Percentiles rank a stretch among this genome's conserved stretches.
These are phyloP conservation scores for Nymphaea colorata DNA, from an alignment of 164 flowering plant species.

Conservation along the genomic window DNA sequence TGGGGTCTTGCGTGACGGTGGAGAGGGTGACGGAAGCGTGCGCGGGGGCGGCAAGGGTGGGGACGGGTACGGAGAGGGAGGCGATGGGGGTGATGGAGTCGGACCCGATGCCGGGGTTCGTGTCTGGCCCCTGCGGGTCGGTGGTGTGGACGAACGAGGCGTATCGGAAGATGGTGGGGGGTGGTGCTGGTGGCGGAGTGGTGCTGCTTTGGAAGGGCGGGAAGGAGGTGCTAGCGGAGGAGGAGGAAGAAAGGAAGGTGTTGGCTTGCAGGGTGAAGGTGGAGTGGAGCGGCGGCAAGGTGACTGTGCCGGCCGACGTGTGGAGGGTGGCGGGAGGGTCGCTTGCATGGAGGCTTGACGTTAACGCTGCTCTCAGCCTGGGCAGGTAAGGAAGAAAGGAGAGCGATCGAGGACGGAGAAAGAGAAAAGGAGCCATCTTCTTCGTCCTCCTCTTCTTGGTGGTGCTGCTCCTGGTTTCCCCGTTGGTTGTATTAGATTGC, in stretches of 20 bases:
- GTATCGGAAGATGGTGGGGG: constrained; percentile 35
- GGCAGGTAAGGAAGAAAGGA: constrained; percentile 27
- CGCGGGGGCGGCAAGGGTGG: constrained; percentile 19
- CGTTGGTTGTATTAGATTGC: no score
- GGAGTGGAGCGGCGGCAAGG: constrained; percentile 36
- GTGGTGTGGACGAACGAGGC: constrained; percentile 68
- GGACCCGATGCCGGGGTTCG: constrained; percentile 79
- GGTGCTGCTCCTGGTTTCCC: no score
- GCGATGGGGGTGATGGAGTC: constrained; percentile 27
- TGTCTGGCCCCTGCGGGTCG: constrained; percentile 44
- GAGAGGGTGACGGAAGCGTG: constrained; percentile 54
- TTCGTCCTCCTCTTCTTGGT: no score
- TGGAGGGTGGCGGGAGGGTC: constrained; percentile 75
- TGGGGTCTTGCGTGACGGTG: constrained; percentile 58
- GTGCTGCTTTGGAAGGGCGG: constrained; percentile 9
- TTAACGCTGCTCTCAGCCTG: constrained; percentile 62
- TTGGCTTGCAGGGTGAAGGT: constrained; percentile 68
- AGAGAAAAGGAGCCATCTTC: neutral
- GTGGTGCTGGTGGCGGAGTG: constrained; percentile 2
- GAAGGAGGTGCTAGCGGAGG: constrained; percentile 39
- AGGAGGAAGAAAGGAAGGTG: constrained; percentile 19
- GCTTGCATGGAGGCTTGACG: constrained; percentile 82
- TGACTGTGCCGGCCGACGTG: constrained; percentile 68
- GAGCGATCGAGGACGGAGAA: neutral
- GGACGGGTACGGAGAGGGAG: constrained; percentile 47